Base-by-base conservation (phyloP, 106 monocot genomes). In the Triglochin maritima region DNA sequence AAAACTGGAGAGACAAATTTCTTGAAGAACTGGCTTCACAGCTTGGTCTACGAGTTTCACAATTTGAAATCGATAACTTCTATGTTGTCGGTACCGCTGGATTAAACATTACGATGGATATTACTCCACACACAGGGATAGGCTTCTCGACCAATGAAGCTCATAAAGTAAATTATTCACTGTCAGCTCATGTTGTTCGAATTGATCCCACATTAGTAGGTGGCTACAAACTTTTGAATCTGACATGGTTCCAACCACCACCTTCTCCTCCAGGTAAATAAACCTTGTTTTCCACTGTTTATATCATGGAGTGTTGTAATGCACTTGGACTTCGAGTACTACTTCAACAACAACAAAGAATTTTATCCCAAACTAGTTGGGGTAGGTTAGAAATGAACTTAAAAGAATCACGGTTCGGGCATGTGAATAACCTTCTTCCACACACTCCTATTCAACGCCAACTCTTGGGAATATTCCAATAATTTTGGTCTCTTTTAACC, bases 61-160 rank as follows among this genome's bases (percentile, higher is more conserved):
- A 96, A 60, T 86, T 96, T 66, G 90, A 86, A 83, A 96, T 91
- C 59, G 78, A 80, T 54, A 91, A 91, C 64, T 96, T 96, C 63
- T 96, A 96, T 75, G 88, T 96, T 49, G 90, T 96, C 69, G 96
- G 96, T 15, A 79, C 81, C 15, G 81, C 84, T 46, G 96, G 90
- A 63, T 79, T 96, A 47, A 96, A 96, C 66, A 90, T 96, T 59
- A 82, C 90, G 3, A 86, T 96, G 96, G 77, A 87, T 59, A 83
- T 96, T 60, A 81, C 83, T 60, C 96, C 96, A 29, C 77, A 79
- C 70, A 74, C 62, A 45, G 96, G 90, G 63, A 78, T 86, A 63
- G 88, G 96, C 78, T 96, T 96, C 77, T 74, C 81, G 67, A 66
- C 62, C 3, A 63, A 65, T 15, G 71, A 96, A 79, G 86, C 81